phyloP scores from a whole-genome alignment of 257 asterid genomes.

The Scutellaria barbata region DNA sequence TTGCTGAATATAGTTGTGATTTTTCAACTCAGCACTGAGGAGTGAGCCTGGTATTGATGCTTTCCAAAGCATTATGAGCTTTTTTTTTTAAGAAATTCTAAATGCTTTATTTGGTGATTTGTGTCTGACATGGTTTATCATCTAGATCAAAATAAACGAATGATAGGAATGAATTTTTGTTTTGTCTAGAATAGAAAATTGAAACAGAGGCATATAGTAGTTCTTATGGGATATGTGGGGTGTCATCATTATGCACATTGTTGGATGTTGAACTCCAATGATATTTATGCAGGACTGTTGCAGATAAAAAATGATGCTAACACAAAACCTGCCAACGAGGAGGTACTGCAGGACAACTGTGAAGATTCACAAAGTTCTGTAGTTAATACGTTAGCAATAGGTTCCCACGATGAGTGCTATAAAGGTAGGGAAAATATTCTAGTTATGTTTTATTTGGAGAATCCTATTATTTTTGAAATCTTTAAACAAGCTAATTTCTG shows the following conservation, averaged over 20 bases:
- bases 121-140: neutral
- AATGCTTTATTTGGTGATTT: neutral
- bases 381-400: conserved; percentile 35
- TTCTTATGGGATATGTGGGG: neutral
- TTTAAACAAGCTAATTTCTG: neutral
- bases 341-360: conserved; percentile 38
- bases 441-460: conserved; percentile 19
- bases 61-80: too few relatives aligned
- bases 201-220: conserved; percentile 1
- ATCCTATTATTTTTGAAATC: conserved; percentile 16
- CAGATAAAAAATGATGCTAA: conserved; percentile 31
- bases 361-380: conserved; percentile 37
- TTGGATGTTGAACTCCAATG: conserved; percentile 15
- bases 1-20: too few relatives aligned
- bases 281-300: conserved; percentile 47
- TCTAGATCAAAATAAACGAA: neutral
- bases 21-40: too few relatives aligned
- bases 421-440: conserved; percentile 49
- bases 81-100: neutral
- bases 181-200: too few relatives aligned
- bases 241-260: conserved; percentile 18
- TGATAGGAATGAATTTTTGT: neutral
- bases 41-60: neutral
- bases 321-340: conserved; percentile 33
- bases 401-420: conserved; percentile 27